Percentiles rank a stretch among this genome's conserved stretches.
Conservation (phyloP, 2,329 filamentous ascomycete species). For the Fusarium ambrosium region DNA sequence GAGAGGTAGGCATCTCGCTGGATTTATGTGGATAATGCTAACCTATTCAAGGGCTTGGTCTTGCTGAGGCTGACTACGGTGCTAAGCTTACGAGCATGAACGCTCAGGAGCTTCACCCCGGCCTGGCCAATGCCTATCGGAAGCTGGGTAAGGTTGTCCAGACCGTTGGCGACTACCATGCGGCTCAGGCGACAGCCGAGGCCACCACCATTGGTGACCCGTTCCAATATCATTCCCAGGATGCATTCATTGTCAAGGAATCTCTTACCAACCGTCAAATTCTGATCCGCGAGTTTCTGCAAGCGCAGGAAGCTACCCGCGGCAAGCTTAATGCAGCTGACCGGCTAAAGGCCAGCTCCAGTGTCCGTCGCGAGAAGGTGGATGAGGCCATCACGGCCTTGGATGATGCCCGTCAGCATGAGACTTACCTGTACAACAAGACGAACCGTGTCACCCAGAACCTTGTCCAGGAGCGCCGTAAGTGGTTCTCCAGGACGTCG, state of each 20-base stretch:
- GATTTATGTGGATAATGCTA: slow-evolving; percentile 29
- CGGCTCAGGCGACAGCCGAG: slow-evolving; percentile 95
- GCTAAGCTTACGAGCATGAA: slow-evolving; percentile 90
- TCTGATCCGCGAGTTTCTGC: slow-evolving; percentile 89
- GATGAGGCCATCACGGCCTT: slow-evolving; percentile 95
- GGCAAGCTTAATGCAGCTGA: slow-evolving; percentile 89
- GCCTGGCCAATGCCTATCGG: slow-evolving; percentile 89
- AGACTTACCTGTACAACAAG: slow-evolving; percentile 86
- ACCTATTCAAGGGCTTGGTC: slow-evolving; percentile 78
- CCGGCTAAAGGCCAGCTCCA: slow-evolving; percentile 86
- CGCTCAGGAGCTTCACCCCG: slow-evolving; percentile 90
- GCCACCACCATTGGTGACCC: slow-evolving; percentile 95
- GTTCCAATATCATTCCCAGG: slow-evolving; percentile 92
- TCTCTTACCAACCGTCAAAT: slow-evolving; percentile 98
- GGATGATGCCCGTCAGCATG: slow-evolving; percentile 87
- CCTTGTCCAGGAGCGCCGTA: slow-evolving; percentile 86
- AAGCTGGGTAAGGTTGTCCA: slow-evolving; percentile 96
- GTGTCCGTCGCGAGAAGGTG: slow-evolving; percentile 93
- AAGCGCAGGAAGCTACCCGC: slow-evolving; percentile 88
- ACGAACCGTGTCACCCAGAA: slow-evolving; percentile 91
- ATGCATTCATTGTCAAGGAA: slow-evolving; percentile 98
- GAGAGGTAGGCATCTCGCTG: slow-evolving; percentile 74
- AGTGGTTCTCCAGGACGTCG: slow-evolving; percentile 90
- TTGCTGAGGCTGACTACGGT: slow-evolving; percentile 93
- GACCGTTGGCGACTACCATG: slow-evolving; percentile 93